Base-by-base conservation (phyloP, 2,329 filamentous ascomycete genomes). In the Ambrosiella xylebori region DNA sequence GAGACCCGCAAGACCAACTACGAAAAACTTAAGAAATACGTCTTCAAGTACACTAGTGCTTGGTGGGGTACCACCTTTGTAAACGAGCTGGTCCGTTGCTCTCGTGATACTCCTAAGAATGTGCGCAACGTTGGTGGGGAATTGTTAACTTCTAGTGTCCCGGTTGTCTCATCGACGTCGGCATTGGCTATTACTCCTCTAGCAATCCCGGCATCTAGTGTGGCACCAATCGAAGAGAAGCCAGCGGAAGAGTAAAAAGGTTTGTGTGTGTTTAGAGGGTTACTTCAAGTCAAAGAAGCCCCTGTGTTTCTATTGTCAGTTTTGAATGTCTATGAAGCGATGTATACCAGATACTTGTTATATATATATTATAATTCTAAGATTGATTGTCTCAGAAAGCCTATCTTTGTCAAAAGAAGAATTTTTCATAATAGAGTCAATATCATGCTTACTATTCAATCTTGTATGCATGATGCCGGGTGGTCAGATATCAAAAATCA, bases 51-150 rank as follows among this genome's bases (percentile, higher is more conserved):
- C 72, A 98, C 93, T 1, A 94, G 88, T 68, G 86, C 90, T 8
- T 96, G 93, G 84, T 97, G 91, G 91, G 91, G 91, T 35, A 81
- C 90, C 68, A 90, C 85, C 63, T 97, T 97, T 68, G 89, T 96
- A 55, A 80, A 80, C 11, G 91, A 96, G 70, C 77, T 97, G 69
- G 77, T 71, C n/a, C 73, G 76, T 45, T 72, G 80, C 41, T 72
- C 68, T 53, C 64, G 69, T 12, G 70, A 71, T 50, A 68, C 70
- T 58, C 63, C 68, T 57, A 73, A 73, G 67, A 72, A 70, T 3
- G 56, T 73, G 27, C 66, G 69, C 53, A 73, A 73, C 54, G 65
- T 73, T 7, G 70, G 68, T 3, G 71, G 70, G 9, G 69, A 44
- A 37, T 39, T 60, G 11, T 54, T 60, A 36, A 49, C 55, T 2